These are phyloP conservation scores for Tribonema minus DNA, from an alignment of 108 stramenopile genomes.

Conservation along the genomic window DNA sequence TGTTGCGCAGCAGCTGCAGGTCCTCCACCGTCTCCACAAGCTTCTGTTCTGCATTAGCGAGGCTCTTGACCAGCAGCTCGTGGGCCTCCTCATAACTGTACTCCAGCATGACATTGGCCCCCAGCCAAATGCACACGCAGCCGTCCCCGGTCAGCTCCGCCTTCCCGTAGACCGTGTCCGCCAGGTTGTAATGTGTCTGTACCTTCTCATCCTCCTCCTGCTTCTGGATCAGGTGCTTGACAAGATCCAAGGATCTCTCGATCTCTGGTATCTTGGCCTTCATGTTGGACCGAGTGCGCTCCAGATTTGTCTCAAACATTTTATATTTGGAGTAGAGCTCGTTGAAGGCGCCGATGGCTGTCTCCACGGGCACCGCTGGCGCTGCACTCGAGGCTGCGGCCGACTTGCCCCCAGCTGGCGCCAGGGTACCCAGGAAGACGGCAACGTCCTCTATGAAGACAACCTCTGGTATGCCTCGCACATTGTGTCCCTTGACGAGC, in stretches of 20 bases:
- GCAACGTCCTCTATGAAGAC: too few species aligned
- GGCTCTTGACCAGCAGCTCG: constrained; percentile 48
- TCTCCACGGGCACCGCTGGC: too few species aligned
- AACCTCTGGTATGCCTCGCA: constrained; percentile 50
- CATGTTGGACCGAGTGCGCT: constrained; percentile 35
- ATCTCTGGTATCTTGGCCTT: constrained; percentile 57
- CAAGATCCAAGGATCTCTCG: constrained; percentile 51
- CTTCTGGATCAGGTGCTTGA: constrained; percentile 40
- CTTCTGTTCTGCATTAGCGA: constrained; percentile 39
- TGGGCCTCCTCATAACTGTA: constrained; percentile 96
- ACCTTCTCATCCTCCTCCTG: constrained; percentile 63
- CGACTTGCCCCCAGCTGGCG: too few species aligned
- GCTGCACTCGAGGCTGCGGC: too few species aligned
- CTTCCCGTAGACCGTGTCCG: constrained; percentile 88
- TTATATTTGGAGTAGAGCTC: constrained; percentile 55
- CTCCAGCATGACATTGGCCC: constrained; percentile 97
- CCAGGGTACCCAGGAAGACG: too few species aligned
- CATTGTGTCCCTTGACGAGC: constrained; percentile 43
- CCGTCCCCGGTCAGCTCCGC: constrained; percentile 74
- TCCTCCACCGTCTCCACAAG: constrained; percentile 88
- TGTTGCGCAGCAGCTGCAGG: constrained; percentile 84
- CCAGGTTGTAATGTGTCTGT: constrained; percentile 77
- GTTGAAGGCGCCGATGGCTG: constrained; percentile 55
- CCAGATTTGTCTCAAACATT: constrained; percentile 51
- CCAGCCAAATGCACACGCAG: constrained; percentile 93